Evolutionary conservation across 257 asterid species (phyloP).

Genomic region (Solanum pinnatisectum): DNA sequence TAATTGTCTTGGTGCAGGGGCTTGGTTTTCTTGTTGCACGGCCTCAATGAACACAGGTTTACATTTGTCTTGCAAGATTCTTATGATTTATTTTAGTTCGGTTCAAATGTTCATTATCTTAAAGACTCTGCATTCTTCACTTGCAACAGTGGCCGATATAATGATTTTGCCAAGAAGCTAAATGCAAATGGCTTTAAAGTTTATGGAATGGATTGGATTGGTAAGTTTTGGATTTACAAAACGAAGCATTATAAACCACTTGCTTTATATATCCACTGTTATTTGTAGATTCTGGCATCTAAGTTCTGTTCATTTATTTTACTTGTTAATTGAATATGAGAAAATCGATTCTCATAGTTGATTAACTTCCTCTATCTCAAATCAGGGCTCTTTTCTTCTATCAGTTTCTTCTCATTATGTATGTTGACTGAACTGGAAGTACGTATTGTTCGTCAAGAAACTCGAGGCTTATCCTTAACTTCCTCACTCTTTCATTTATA

Average conservation of each 20-base stretch:
- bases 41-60: constrained; percentile 85
- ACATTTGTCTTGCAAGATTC: neutral
- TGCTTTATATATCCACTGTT: neutral
- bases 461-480: neutral
- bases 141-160: constrained; percentile 62
- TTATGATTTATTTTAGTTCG: neutral
- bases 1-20: constrained; percentile 38
- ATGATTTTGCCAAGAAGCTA: constrained; percentile 66
- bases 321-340: neutral
- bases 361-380: neutral
- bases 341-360: neutral
- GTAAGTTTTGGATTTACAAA: constrained; percentile 28
- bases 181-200: constrained; percentile 85
- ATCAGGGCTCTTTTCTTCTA: neutral
- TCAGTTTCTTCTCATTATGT: neutral
- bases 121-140: neutral
- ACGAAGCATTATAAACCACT: neutral
- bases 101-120: neutral
- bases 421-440: neutral
- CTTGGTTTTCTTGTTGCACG: constrained; percentile 67
- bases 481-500: neutral
- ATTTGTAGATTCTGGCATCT: neutral
- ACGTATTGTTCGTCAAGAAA: neutral
- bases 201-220: constrained; percentile 96
- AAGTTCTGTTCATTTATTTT: neutral